A percentile compares a stretch with the other conserved stretches of the same genome.
These are phyloP conservation scores for Jamesozyma jinghongensis DNA, from an alignment of 805 yeast species.

Conservation along the genomic window DNA sequence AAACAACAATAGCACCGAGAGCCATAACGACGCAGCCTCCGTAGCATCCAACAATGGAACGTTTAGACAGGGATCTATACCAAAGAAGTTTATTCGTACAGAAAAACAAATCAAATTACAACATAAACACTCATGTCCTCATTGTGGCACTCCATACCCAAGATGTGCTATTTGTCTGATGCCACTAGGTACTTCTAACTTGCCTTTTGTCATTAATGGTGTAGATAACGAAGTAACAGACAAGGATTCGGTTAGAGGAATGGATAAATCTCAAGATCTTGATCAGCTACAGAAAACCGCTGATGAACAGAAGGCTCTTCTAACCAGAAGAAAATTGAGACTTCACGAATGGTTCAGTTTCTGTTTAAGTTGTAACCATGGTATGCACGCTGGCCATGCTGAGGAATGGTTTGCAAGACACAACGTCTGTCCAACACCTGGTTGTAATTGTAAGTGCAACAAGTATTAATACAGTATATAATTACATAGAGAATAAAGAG, in stretches of 20 bases:
- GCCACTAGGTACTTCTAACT: slow-evolving; percentile 52
- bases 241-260: background rate
- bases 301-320: background rate
- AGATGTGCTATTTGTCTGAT: slow-evolving; percentile 83
- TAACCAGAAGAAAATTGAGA: slow-evolving; percentile 16
- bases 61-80: background rate
- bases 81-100: background rate
- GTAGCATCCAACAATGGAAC: background rate
- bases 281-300: slow-evolving; percentile 4
- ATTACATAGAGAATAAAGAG: too few species aligned
- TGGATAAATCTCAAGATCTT: slow-evolving; percentile 1
- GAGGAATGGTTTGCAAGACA: slow-evolving; percentile 92
- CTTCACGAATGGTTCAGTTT: slow-evolving; percentile 84
- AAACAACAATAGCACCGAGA: slow-evolving; percentile 1
- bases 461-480: slow-evolving; percentile 28
- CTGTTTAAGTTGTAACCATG: slow-evolving; percentile 86
- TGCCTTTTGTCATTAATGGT: slow-evolving; percentile 29
- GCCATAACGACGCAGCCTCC: slow-evolving; percentile 3
- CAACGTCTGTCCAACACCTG: slow-evolving; percentile 87
- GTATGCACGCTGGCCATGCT: slow-evolving; percentile 92
- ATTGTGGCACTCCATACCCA: slow-evolving; percentile 82
- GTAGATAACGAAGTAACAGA: slow-evolving; percentile 2
- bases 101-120: slow-evolving; percentile 4
- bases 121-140: slow-evolving; percentile 48
- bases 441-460: slow-evolving; percentile 78